Conservation (phyloP, 345 rosid species). For the Punica granatum region DNA sequence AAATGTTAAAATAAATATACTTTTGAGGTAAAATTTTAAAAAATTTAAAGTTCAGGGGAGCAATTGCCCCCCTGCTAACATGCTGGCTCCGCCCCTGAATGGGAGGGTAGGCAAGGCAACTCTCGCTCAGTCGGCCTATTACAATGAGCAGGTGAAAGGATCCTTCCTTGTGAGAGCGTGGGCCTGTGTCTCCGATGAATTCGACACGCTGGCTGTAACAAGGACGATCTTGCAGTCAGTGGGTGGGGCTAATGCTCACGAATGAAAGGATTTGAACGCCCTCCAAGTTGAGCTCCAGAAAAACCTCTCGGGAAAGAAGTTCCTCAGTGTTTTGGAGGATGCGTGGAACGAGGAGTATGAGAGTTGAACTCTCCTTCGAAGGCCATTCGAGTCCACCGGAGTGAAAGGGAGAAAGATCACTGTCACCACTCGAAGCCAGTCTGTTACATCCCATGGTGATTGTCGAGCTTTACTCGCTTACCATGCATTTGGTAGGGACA, state of each 20-base stretch:
- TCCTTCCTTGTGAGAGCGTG: slow-evolving; percentile 5
- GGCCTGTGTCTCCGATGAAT: no score
- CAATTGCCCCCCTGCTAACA: no score
- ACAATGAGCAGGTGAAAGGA: not conserved
- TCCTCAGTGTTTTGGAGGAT: slow-evolving; percentile 20
- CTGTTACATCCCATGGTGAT: slow-evolving; percentile 7
- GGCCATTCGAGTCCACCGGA: slow-evolving; percentile 14
- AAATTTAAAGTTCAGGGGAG: no score
- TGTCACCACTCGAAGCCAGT: slow-evolving; percentile 14
- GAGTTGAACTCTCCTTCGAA: no score
- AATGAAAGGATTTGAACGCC: no score
- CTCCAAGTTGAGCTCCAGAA: no score
- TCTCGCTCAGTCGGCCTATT: no score
- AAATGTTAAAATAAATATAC: no score
- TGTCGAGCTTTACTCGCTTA: not conserved
- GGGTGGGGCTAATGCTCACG: not conserved
- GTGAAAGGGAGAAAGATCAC: slow-evolving; percentile 20
- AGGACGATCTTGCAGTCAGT: not conserved
- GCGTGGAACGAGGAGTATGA: slow-evolving; percentile 20
- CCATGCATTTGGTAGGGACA: slow-evolving; percentile 2
- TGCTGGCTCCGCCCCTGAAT: no score
- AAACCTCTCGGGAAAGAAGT: no score
- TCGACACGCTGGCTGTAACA: slow-evolving; percentile 6
- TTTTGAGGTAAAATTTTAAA: no score
- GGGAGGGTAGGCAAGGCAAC: no score